Base-by-base conservation (phyloP, 257 asterid genomes). In the Henckelia pumila region DNA sequence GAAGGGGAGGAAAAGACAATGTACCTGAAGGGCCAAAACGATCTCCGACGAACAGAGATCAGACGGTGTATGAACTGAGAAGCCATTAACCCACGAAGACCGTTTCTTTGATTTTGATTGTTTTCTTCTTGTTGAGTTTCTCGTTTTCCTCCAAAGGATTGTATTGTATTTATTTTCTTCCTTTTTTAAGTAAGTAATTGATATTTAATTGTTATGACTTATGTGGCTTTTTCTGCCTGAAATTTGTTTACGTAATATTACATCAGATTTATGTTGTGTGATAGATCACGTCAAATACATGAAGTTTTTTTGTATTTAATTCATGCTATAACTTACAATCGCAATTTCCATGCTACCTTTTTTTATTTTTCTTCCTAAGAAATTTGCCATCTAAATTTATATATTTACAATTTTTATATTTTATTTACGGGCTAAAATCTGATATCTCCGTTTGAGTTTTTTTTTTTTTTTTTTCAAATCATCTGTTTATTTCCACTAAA, bases 11-110 rank as follows among this genome's bases (percentile, higher is more conserved):
- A 14, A 23, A 61, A 56, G 32, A 71, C 21, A 71, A 66, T 67
- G 71, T 55, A 81, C 83, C 86, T 75, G 70, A 71, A 74, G 78
- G 73, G 50, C 63, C 59, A 37, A 73, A 64, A 52, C 71, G 73
- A 61, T 68, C 79, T 73, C 81, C 71, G 81, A 73, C 49, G 74
- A 76, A 70, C 83, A 73, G 83, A 73, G 86, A 81, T 81, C 75
- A 56, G 68, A 64, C 68, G 65, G 57, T 35, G 67, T 55, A 53
- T 68, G 75, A 75, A 71, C 71, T 61, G 74, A 69, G 70, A 65
- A 79, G 81, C 83, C 86, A 81, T 81, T 76, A 70, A 78, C 80
- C 68, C 70, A 66, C 78, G 21, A 64, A 71, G 70, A 72, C 66
- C 74, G 70, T 71, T 67, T 63, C 66, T 73, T 77, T 68, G 71